Conservation (phyloP, 306 rosid species). For the Quillaja saponaria region DNA sequence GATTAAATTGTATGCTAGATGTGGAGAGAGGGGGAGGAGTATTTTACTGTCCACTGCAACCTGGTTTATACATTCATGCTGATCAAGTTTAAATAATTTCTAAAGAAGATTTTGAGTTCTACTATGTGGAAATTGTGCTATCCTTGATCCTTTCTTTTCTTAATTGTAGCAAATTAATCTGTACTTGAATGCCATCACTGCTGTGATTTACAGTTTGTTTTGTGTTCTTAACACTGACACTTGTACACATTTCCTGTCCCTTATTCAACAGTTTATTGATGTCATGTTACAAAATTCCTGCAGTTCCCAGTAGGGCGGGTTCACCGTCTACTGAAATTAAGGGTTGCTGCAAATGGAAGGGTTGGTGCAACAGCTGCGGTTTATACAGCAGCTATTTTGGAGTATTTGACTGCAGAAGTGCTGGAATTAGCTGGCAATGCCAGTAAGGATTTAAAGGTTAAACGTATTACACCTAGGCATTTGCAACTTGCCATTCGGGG, state of each 20-base stretch:
- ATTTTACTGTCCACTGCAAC: too few species aligned
- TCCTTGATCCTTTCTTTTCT: too few species aligned
- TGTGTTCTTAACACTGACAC: background rate
- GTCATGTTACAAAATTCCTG: background rate
- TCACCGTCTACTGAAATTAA: conserved; percentile 54
- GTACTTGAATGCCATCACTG: background rate
- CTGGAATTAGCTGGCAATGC: conserved; percentile 68
- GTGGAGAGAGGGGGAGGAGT: too few species aligned
- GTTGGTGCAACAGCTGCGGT: conserved; percentile 79
- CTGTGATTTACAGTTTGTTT: background rate
- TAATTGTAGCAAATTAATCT: background rate
- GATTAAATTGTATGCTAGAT: too few species aligned
- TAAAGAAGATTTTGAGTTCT: too few species aligned
- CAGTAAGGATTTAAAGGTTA: conserved; percentile 65
- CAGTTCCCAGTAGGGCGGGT: conserved; percentile 68
- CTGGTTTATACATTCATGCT: too few species aligned
- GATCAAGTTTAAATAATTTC: too few species aligned
- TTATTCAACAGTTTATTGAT: too few species aligned
- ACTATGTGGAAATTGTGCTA: too few species aligned
- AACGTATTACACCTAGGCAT: conserved; percentile 71
- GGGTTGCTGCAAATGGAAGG: conserved; percentile 55
- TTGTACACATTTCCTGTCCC: too few species aligned
- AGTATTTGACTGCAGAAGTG: conserved; percentile 66
- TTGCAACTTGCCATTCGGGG: conserved; percentile 65
- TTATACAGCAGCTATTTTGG: conserved; percentile 61